phyloP scores from a whole-genome alignment of 2,329 filamentous ascomycete genomes.

The Coniochaeta sp. region DNA sequence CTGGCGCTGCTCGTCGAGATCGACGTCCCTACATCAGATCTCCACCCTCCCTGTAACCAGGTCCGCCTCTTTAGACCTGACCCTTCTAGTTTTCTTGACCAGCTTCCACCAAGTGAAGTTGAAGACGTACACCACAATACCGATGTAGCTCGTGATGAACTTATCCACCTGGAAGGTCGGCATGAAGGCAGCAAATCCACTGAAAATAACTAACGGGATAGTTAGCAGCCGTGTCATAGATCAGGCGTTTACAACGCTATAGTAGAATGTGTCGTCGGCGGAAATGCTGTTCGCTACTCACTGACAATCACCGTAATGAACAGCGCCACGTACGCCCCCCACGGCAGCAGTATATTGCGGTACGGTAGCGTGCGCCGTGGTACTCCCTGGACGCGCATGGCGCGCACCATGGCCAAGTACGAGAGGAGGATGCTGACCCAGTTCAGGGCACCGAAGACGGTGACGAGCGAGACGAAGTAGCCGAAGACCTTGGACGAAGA shows the following conservation, averaged over 20 bases:
- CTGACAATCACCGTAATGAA: conserved; percentile 28
- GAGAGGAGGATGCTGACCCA: conserved; percentile 33
- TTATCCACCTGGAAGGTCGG: conserved; percentile 54
- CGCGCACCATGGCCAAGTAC: conserved; percentile 30
- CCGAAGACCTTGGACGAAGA: conserved; percentile 27
- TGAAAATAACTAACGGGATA: background rate
- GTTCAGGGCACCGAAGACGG: conserved; percentile 34
- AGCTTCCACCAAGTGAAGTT: conserved; percentile 60
- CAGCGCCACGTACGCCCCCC: conserved; percentile 26
- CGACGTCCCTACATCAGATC: too few relatives aligned
- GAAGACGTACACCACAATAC: conserved; percentile 36
- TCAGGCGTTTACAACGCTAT: background rate
- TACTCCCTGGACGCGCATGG: conserved; percentile 28
- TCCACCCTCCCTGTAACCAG: conserved; percentile 18
- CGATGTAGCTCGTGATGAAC: conserved; percentile 53
- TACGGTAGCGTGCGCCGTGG: conserved; percentile 27
- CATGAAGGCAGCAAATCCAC: conserved; percentile 55
- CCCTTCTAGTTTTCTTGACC: conserved; percentile 46
- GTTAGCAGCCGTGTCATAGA: background rate
- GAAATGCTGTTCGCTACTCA: background rate
- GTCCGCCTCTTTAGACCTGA: conserved; percentile 47
- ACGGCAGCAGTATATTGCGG: conserved; percentile 28
- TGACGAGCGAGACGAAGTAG: conserved; percentile 35
- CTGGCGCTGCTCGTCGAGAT: too few relatives aligned
- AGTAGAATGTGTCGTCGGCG: too few relatives aligned